These are phyloP conservation scores for Scutellaria barbata DNA, from an alignment of 257 asterid genomes.

Conservation along the genomic window DNA sequence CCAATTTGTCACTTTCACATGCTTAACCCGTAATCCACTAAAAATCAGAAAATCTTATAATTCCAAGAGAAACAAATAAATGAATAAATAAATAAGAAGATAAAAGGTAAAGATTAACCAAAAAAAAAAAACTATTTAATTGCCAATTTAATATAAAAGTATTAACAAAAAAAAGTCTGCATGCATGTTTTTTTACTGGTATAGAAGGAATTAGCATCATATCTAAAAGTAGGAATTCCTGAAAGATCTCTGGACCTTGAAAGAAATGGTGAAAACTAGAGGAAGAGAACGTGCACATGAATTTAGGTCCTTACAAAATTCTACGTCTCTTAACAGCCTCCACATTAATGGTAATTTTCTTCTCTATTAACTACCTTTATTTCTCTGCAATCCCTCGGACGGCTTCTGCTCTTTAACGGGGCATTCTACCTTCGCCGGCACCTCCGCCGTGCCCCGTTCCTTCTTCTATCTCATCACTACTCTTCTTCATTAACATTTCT, in stretches of 20 bases:
- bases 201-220: no score
- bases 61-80: no score
- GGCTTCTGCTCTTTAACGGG: slow-evolving; percentile 64
- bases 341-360: slow-evolving; percentile 31
- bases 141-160: no score
- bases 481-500: neutral
- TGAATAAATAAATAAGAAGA: no score
- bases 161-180: no score
- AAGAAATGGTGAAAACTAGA: slow-evolving; percentile 45
- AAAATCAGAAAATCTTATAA: no score
- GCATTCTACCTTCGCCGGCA: slow-evolving; percentile 43
- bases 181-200: no score
- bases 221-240: slow-evolving; percentile 21
- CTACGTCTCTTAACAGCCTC: slow-evolving; percentile 35
- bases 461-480: neutral
- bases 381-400: slow-evolving; percentile 32
- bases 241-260: slow-evolving; percentile 40
- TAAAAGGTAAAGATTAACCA: no score
- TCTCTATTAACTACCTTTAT: slow-evolving; percentile 29
- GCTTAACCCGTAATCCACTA: no score
- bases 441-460: slow-evolving; percentile 32
- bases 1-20: no score
- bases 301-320: slow-evolving; percentile 40
- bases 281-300: slow-evolving; percentile 54
- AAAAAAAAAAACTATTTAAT: no score